These are phyloP conservation scores for Malassezia globosa DNA, from an alignment of 1,284 basidiomycete genomes.

Conservation along the genomic window DNA sequence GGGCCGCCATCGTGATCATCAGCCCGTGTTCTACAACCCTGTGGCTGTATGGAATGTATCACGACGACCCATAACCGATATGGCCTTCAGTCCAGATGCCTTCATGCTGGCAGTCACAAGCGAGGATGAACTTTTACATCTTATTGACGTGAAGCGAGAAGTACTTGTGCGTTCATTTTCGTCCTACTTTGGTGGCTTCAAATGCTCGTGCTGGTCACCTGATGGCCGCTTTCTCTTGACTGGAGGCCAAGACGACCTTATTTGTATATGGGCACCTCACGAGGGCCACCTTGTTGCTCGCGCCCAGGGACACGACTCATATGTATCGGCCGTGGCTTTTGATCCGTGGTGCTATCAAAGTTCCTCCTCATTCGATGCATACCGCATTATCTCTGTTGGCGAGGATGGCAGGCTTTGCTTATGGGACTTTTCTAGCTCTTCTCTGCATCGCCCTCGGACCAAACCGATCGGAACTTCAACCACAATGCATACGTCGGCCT, in stretches of 20 bases:
- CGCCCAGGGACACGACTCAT: conserved; percentile 91
- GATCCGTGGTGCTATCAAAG: conserved; percentile 63
- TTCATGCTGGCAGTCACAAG: conserved; percentile 28
- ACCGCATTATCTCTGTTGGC: conserved; percentile 38
- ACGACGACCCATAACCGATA: conserved; percentile 25
- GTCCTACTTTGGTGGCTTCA: conserved; percentile 51
- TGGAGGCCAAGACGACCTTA: conserved; percentile 83
- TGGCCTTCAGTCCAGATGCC: conserved; percentile 38
- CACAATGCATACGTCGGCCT: background rate
- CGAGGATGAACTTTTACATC: conserved; percentile 34
- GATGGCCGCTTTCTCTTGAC: conserved; percentile 81
- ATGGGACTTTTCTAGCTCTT: conserved; percentile 30
- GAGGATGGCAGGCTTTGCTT: conserved; percentile 40
- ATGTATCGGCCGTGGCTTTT: conserved; percentile 77
- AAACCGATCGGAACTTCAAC: background rate
- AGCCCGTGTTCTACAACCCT: conserved; percentile 22
- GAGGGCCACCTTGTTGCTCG: conserved; percentile 63
- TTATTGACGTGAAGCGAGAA: conserved; percentile 34
- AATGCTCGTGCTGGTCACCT: conserved; percentile 82
- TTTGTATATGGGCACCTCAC: conserved; percentile 53
- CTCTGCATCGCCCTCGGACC: conserved; percentile 7
- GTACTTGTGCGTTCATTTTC: conserved; percentile 26
- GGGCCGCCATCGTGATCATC: background rate
- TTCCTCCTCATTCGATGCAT: conserved; percentile 23
- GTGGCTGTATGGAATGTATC: conserved; percentile 34